Evolutionary conservation across 495 filamentous ascomycete species (phyloP).

Genomic region (Xylaria sp.): DNA sequence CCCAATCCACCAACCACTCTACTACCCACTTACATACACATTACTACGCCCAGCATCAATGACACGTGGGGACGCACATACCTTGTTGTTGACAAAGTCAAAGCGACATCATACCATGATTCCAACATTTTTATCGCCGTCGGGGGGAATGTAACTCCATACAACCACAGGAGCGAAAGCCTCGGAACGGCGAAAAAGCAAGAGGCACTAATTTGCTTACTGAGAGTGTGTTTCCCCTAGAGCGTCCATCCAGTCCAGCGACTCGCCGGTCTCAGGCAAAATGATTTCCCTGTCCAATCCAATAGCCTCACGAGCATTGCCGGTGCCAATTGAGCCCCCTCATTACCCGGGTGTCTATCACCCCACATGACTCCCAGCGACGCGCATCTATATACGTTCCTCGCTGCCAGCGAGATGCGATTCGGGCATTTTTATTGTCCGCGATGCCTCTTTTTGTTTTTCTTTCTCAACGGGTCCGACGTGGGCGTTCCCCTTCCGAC

Average conservation of each 20-base stretch:
- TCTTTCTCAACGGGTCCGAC: background rate
- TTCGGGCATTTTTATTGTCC: constrained; percentile 27
- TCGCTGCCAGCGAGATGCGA: background rate
- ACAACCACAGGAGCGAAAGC: background rate
- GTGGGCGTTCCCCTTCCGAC: constrained; percentile 2
- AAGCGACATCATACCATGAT: background rate
- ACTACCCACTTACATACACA: no score
- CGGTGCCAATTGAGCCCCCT: constrained; percentile 35
- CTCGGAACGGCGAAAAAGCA: background rate
- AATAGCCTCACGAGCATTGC: constrained; percentile 33
- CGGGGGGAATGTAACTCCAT: background rate
- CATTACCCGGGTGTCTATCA: constrained; percentile 42
- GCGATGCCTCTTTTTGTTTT: constrained; percentile 13
- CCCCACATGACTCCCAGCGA: constrained; percentile 33
- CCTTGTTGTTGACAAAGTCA: no score
- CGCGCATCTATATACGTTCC: constrained; percentile 12
- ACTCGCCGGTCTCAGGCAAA: constrained; percentile 32
- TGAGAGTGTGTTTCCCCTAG: background rate
- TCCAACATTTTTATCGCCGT: background rate
- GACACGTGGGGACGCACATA: background rate
- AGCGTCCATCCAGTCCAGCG: constrained; percentile 1
- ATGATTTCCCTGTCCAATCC: constrained; percentile 37
- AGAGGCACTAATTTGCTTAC: constrained; percentile 4
- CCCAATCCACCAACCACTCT: background rate
- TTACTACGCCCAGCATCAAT: background rate